A percentile compares a stretch with the other conserved stretches of the same genome.
phyloP scores from a whole-genome alignment of 2,329 filamentous ascomycete species.

The Leptographium wingfieldii region DNA sequence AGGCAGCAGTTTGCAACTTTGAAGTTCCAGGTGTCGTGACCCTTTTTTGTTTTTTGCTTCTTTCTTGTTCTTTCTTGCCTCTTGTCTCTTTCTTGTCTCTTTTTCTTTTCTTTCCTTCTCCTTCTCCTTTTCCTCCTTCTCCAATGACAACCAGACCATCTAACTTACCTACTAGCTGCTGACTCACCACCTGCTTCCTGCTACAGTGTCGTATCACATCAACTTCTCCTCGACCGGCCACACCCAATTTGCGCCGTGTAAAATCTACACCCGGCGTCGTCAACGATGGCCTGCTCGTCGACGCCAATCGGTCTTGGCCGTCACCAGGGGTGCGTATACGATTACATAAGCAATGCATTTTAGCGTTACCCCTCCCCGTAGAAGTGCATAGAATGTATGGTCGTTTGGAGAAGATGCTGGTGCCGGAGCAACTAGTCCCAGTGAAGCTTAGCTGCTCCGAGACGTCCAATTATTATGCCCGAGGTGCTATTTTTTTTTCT shows the following conservation, averaged over 20 bases:
- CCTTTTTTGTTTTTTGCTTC: too few relatives aligned
- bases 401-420: neutral
- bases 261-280: slow-evolving; percentile 8
- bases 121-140: neutral
- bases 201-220: slow-evolving; percentile 16
- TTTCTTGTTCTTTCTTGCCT: too few relatives aligned
- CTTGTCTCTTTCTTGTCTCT: too few relatives aligned
- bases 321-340: neutral
- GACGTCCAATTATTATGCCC: slow-evolving; percentile 4
- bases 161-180: slow-evolving; percentile 30
- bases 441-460: neutral
- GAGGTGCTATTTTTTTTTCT: slow-evolving; percentile 11
- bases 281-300: slow-evolving; percentile 9
- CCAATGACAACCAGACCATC: slow-evolving; percentile 21
- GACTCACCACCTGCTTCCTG: slow-evolving; percentile 25
- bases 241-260: too few relatives aligned
- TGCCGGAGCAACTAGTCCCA: slow-evolving; percentile 1
- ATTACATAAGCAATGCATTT: neutral
- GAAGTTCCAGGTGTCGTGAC: too few relatives aligned
- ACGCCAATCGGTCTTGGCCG: slow-evolving; percentile 4
- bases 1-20: too few relatives aligned
- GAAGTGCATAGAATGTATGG: slow-evolving; percentile 13
- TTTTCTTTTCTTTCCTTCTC: neutral
- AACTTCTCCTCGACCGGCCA: slow-evolving; percentile 10
- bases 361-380: slow-evolving; percentile 1